phyloP scores from a whole-genome alignment of 441 rosid genomes.

The Geranium incanum region DNA sequence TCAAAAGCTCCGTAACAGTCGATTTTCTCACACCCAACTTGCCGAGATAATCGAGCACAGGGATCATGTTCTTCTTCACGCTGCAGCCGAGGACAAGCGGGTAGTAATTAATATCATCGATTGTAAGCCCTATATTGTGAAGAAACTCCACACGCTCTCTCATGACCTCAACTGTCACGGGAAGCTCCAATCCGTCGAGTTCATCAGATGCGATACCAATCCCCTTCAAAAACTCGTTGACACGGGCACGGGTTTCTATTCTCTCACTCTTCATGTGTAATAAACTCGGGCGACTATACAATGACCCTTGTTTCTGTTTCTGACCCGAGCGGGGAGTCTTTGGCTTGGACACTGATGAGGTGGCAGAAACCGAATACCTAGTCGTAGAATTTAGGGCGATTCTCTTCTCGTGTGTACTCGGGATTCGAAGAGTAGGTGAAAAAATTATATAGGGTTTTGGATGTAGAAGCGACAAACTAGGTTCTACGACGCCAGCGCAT shows the following conservation, averaged over 20 bases:
- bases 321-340: conserved; percentile 28
- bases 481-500: conserved; percentile 46
- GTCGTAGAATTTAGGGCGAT: conserved; percentile 27
- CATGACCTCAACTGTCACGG: conserved; percentile 76
- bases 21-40: conserved; percentile 86
- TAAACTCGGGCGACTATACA: conserved; percentile 68
- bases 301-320: conserved; percentile 43
- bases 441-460: conserved; percentile 30
- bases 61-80: conserved; percentile 94
- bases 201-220: conserved; percentile 78
- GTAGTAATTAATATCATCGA: conserved; percentile 77
- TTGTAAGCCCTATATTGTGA: conserved; percentile 60
- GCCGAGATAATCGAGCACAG: conserved; percentile 87
- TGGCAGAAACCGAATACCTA: conserved; percentile 40
- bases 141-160: conserved; percentile 83
- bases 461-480: conserved; percentile 48
- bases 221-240: conserved; percentile 60
- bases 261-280: conserved; percentile 59
- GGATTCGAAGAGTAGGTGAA: conserved; percentile 25
- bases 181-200: conserved; percentile 91
- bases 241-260: conserved; percentile 62
- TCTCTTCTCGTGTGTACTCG: conserved; percentile 24
- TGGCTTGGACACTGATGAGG: conserved; percentile 30
- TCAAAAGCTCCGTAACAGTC: conserved; percentile 59
- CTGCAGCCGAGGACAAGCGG: conserved; percentile 96